Evolutionary conservation across 352 stramenopile species (phyloP), one percentile per base, ranked within the genome.

Genomic region (Globisporangium splendens): DNA sequence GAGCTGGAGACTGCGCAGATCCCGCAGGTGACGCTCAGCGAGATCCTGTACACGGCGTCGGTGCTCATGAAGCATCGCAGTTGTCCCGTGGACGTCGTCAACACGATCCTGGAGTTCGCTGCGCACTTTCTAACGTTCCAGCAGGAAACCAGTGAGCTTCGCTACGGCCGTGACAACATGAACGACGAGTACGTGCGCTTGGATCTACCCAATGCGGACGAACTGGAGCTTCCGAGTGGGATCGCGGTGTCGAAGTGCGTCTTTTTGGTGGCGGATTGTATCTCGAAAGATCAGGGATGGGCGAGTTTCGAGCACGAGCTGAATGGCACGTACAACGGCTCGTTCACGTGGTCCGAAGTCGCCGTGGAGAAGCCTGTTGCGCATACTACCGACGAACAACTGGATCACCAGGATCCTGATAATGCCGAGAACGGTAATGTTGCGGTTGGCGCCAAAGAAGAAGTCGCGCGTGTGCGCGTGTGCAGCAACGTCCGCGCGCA

Each of bases 251-350:
- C 59, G 28, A 64, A 67, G 17, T 89, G 79, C 41, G 56, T 66
- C 12, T 56, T 77, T 20, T 18, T 89, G 28, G 70, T 79, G 8
- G 74, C 69, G 14, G 78, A 92, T 46, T 86, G 72, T 46, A 62
- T 63, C 42, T 91, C 83, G 2, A 80, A 83, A 39, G 83, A 93
- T 51, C 83, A 93, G 54, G 83, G 80, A 14, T 93, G 83, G 83
- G 80, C 83, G 15, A 76, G 61, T 3, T 61, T 72, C 24, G 62
- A 63, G n/a, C 52, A 48, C 8, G 68, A 75, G 59, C 54, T 78
- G 35, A 83, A 90, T 20, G 68, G 72, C 13, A 89, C 80, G 18
- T 93, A 93, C 55, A 48, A 65, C 2, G 56, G 38, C 13, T 85
- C 77, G 8, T 79, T 61, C 21, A 91, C 83, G n/a, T 93, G 83